Evolutionary conservation across 306 rosid genomes (phyloP).

Genomic region (Cicer cuneatum): DNA sequence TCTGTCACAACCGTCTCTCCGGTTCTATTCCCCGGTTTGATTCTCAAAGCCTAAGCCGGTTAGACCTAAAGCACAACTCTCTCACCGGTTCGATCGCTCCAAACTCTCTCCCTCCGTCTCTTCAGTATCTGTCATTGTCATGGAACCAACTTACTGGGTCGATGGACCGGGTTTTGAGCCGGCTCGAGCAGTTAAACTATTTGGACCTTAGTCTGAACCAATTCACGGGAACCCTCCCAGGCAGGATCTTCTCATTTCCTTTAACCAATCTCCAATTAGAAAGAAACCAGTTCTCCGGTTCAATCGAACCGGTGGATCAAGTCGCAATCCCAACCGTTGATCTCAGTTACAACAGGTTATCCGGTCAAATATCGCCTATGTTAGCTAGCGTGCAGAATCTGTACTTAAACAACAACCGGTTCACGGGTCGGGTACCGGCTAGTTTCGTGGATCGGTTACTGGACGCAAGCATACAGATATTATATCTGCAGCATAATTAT

Average conservation of each 20-base stretch:
- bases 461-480: slow-evolving; percentile 69
- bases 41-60: slow-evolving; percentile 69
- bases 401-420: slow-evolving; percentile 85
- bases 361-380: slow-evolving; percentile 74
- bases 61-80: slow-evolving; percentile 83
- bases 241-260: slow-evolving; percentile 76
- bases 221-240: slow-evolving; percentile 77
- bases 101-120: slow-evolving; percentile 70
- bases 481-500: slow-evolving; percentile 90
- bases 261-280: slow-evolving; percentile 71
- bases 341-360: slow-evolving; percentile 78
- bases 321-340: slow-evolving; percentile 82
- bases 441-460: slow-evolving; percentile 74
- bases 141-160: slow-evolving; percentile 82
- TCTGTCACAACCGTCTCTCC: slow-evolving; percentile 84
- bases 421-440: slow-evolving; percentile 82
- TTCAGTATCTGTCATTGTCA: slow-evolving; percentile 80
- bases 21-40: slow-evolving; percentile 75
- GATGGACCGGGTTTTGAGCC: slow-evolving; percentile 62
- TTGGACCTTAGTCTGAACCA: slow-evolving; percentile 85
- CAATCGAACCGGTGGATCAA: slow-evolving; percentile 62
- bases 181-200: slow-evolving; percentile 69
- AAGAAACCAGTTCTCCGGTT: slow-evolving; percentile 72
- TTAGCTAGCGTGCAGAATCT: slow-evolving; percentile 82
- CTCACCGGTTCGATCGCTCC: slow-evolving; percentile 76